Base-by-base conservation (phyloP, 192 early-diverging fungal species). In the Umbelopsis sp. region DNA sequence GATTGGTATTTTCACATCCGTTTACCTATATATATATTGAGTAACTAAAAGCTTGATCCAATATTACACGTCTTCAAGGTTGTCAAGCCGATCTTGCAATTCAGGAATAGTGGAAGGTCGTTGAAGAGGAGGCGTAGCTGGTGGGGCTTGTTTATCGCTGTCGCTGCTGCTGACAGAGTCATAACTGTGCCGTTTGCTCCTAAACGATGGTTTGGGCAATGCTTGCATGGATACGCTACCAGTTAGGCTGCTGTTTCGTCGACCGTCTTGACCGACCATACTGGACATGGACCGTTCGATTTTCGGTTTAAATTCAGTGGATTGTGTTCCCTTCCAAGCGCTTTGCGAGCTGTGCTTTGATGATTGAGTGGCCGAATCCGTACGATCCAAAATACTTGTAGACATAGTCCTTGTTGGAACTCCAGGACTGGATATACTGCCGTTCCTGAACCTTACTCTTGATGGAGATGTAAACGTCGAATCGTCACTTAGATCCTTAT, bases 41-140 rank as follows among this genome's bases (percentile, higher is more conserved):
- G 5, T 44, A 16, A n/a, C n/a, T 5, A 49, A 49, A 47, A 47
- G 45, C 47, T 17, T 4, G 1, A 49, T 49, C 1, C 4, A 41
- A 6, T 41, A 41, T 16, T 21, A 49, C 16, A 49, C 4, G 4
- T 49, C 47, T 16, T 49, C 47, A 7, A 49, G 3, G n/a, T 5
- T 49, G 17, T 32, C 56, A 36, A 12, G 31, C 12, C 31, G 56
- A 34, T 62, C 56, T 26, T 49, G 47, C 47, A 49, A n/a, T 62
- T 62, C 56, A 12, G 56, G 56, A 62, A 62, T 62, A 12, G 56
- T 62, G 56, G 26, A 62, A 5, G 56, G 56, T 32, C 56, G 25
- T 34, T 62, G 56, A 16, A 62, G 26, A 4, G 56, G 56, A 11
- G 56, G 56, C 2, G 56, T 62, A 16, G 56, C 56, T 34, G 56